Conservation (phyloP, 2,329 filamentous ascomycete species). For the Grosmannia huntii region DNA sequence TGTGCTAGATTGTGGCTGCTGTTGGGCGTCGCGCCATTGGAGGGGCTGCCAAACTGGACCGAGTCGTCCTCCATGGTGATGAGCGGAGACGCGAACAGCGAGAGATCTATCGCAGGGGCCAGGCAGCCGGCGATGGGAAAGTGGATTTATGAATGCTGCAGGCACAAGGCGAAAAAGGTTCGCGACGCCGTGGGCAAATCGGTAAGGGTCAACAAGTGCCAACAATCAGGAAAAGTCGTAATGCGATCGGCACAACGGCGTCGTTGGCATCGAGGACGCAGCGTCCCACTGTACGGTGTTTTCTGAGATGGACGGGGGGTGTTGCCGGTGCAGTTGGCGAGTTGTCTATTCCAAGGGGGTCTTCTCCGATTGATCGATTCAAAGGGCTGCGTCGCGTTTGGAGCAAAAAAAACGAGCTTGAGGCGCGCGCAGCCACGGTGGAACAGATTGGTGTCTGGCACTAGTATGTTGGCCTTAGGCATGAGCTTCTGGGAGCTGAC, state of each 20-base stretch:
- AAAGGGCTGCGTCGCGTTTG: constrained; percentile 5
- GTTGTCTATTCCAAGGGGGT: not conserved
- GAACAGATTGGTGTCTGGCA: too few relatives aligned
- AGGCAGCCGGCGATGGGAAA: not conserved
- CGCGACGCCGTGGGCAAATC: not conserved
- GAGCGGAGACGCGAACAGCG: not conserved
- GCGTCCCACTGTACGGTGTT: not conserved
- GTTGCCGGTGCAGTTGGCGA: not conserved
- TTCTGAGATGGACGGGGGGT: not conserved
- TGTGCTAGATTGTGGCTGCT: constrained; percentile 45
- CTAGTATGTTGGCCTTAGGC: not conserved
- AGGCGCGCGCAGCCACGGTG: not conserved
- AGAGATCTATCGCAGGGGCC: not conserved
- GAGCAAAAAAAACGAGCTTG: constrained; percentile 3
- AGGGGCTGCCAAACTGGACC: constrained; percentile 43
- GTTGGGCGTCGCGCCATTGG: constrained; percentile 41
- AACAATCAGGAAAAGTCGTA: not conserved
- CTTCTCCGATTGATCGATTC: constrained; percentile 2
- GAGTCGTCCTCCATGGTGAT: constrained; percentile 45
- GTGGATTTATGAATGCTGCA: too few relatives aligned
- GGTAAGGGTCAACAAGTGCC: not conserved
- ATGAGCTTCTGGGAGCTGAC: not conserved
- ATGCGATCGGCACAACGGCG: not conserved
- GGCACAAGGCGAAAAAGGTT: not conserved
- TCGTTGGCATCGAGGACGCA: not conserved